Base-by-base conservation (phyloP, 352 stramenopile species). In the Porosira glacialis region DNA sequence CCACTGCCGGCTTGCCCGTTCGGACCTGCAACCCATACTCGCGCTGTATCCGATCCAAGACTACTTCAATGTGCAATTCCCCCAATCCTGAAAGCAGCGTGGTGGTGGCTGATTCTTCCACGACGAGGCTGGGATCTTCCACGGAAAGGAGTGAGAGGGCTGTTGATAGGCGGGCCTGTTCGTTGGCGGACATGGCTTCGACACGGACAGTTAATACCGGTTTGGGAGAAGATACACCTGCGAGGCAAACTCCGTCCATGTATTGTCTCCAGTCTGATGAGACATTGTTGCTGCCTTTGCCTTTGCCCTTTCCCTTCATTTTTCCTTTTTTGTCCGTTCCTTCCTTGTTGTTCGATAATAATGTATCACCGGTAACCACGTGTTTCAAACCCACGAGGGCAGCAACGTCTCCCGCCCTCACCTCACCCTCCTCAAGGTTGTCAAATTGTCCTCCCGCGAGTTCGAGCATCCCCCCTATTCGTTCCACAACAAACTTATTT, bases 51-150 rank as follows among this genome's bases (percentile, higher is more conserved):
- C 94, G 84, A 77, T 98, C 93, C 33, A 95, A 80, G 38, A 95
- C 90, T 57, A 98, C 94, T 67, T 97, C 92, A 47, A 98, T 86
- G 57, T 98, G 94, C 8, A 98, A 81, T 76, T 98, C 94, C 15
- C 94, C 94, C 82, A 97, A 92, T 51, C 88, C 88, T 22, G 71
- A 86, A 8, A 92, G 58, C 11, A 91, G 41, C 10, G 83, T 90
- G 22, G 65, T 75, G 10, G 75, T 87, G 17, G 82, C 74, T 7
- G 67, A 85, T 75, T 91, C 78, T 70, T 90, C 80, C 0, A 93
- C 78, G 2, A 86, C 49, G 13, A 93, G 68, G 67, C 80, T 90
- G 0, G 88, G 88, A 80, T 94, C 88, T 79, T 98, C 94, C 3
- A 87, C 80, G 7, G 58, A 10, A 39, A 93, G 61, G 15, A 93